phyloP scores from a whole-genome alignment of 768 basidiomycete genomes.

The Suillus subaureus region DNA sequence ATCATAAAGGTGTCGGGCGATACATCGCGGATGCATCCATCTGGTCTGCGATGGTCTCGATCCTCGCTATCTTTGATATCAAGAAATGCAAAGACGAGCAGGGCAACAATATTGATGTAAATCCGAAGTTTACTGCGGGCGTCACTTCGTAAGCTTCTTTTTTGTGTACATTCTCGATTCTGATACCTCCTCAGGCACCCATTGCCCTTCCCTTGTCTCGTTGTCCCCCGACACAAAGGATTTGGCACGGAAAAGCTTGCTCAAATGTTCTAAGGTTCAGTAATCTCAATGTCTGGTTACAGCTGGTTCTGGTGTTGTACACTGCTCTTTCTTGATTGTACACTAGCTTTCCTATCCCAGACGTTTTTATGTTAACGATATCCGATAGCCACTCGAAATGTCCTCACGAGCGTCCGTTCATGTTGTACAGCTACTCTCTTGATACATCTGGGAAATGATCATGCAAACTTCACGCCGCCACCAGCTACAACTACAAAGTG shows the following conservation, averaged over 20 bases:
- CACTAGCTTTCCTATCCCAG: neutral
- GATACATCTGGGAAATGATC: neutral
- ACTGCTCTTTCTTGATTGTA: neutral
- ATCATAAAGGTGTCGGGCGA: conserved; percentile 39
- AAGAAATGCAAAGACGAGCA: conserved; percentile 27
- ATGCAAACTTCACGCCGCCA: neutral
- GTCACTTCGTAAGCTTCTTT: conserved; percentile 28
- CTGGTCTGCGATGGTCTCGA: conserved; percentile 36
- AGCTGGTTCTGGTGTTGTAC: neutral
- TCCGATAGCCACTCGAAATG: neutral
- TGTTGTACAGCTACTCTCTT: neutral
- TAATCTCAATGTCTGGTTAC: neutral
- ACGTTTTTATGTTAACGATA: neutral
- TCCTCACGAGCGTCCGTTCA: neutral
- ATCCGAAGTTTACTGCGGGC: conserved; percentile 26
- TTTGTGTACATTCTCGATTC: conserved; percentile 1
- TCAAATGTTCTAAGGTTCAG: conserved; percentile 20
- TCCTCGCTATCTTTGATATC: conserved; percentile 39
- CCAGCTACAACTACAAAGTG: neutral
- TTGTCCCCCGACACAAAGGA: conserved; percentile 26
- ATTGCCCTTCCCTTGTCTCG: conserved; percentile 24
- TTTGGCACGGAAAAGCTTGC: conserved; percentile 20
- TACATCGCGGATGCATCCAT: conserved; percentile 44
- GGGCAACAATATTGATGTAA: conserved; percentile 25
- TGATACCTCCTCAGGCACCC: conserved; percentile 23